Percentiles rank a stretch among this genome's conserved stretches.
Evolutionary conservation across 345 rosid genomes (phyloP).

Genomic region (Syzygium oleosum): DNA sequence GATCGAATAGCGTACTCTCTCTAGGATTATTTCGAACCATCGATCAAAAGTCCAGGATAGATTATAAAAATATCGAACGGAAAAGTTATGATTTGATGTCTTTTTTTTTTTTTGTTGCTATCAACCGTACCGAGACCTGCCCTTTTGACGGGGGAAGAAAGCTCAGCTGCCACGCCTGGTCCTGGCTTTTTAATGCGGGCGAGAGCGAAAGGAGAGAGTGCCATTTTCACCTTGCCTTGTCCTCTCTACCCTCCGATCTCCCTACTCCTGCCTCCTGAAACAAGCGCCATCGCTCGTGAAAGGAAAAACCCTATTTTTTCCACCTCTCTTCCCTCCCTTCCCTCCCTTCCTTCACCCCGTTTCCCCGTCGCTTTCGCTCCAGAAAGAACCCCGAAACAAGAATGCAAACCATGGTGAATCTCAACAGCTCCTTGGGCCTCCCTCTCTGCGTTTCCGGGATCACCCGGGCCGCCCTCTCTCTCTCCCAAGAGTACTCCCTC

Average conservation of each 20-base stretch:
- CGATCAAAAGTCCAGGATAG: neutral
- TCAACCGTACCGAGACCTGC: neutral
- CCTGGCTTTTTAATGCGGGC: neutral
- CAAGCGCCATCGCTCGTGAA: neutral
- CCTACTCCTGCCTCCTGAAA: neutral
- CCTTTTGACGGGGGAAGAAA: neutral
- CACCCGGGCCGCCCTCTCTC: neutral
- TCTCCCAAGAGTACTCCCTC: conserved; percentile 3
- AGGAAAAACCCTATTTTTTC: neutral
- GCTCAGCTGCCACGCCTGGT: neutral
- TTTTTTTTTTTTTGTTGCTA: neutral
- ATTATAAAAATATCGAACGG: neutral
- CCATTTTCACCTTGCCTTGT: neutral
- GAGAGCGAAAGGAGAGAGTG: neutral
- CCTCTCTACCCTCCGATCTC: neutral
- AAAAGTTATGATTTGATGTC: neutral
- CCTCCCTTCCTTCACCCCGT: neutral
- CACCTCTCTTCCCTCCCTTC: neutral
- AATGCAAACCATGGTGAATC: conserved; percentile 10
- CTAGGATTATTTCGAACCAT: no score
- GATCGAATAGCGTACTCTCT: no score
- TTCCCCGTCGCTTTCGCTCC: neutral
- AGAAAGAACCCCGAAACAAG: neutral
- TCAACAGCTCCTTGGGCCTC: conserved; percentile 4
- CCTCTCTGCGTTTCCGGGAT: conserved; percentile 15